A percentile compares a stretch with the other conserved stretches of the same genome.
Evolutionary conservation across 179 eudicot genomes (phyloP).

Genomic region (Spinacia oleracea): DNA sequence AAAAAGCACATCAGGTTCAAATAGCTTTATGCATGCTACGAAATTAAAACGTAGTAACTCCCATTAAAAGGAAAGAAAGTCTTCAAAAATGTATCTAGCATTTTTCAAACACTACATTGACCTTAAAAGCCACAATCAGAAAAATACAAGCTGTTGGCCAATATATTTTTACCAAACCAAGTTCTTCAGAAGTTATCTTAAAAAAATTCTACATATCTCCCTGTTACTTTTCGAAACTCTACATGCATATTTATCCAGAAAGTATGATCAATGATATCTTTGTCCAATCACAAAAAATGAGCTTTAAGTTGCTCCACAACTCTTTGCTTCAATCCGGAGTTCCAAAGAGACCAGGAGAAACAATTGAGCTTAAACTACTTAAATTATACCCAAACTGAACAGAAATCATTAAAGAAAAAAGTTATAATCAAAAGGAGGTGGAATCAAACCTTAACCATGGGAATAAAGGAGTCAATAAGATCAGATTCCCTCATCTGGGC

Average conservation of each 20-base stretch:
- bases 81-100: neutral
- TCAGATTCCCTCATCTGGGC: conserved; percentile 84
- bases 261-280: neutral
- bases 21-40: neutral
- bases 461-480: conserved; percentile 67
- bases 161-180: neutral
- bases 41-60: no score
- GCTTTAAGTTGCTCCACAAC: neutral
- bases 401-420: neutral
- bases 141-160: neutral
- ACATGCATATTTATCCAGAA: neutral
- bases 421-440: neutral
- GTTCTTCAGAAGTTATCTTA: neutral
- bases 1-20: neutral
- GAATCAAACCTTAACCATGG: conserved; percentile 77
- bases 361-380: neutral
- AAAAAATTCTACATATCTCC: neutral
- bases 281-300: neutral
- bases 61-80: no score
- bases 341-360: neutral
- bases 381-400: neutral
- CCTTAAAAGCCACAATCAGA: neutral
- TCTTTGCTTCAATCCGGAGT: neutral
- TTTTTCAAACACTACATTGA: neutral
- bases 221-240: neutral